Conservation (phyloP, 768 basidiomycete genomes). For the Leccinum longicurvipes region DNA sequence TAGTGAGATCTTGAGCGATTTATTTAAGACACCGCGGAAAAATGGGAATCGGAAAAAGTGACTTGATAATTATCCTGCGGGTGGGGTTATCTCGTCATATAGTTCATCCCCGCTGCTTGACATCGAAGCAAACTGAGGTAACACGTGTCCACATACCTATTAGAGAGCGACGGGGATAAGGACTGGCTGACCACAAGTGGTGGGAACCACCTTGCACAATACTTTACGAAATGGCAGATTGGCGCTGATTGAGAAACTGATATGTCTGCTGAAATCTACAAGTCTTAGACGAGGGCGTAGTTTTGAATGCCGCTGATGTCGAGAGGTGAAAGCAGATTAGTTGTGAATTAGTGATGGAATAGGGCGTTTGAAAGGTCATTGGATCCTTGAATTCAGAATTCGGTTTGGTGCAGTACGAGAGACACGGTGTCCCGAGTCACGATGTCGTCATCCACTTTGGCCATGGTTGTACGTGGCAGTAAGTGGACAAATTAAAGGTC, state of each 20-base stretch:
- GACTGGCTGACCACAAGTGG: constrained; percentile 6
- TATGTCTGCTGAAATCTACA: constrained; percentile 4
- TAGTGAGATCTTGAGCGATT: constrained; percentile 8
- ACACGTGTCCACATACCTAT: constrained; percentile 23
- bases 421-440: neutral
- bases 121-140: constrained; percentile 8
- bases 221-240: constrained; percentile 25
- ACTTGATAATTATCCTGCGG: constrained; percentile 8
- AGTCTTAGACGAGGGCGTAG: neutral
- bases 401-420: neutral
- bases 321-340: neutral
- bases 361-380: neutral
- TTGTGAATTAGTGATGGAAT: neutral
- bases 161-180: constrained; percentile 9
- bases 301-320: neutral
- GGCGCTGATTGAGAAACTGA: constrained; percentile 4
- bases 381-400: neutral
- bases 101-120: constrained; percentile 17
- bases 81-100: constrained; percentile 11
- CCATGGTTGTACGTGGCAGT: neutral
- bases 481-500: neutral
- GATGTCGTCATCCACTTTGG: neutral
- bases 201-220: constrained; percentile 14
- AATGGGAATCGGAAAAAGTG: constrained; percentile 8
- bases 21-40: constrained; percentile 20